These are phyloP conservation scores for Lepidium sativum DNA, from an alignment of 345 rosid species.

Conservation along the genomic window DNA sequence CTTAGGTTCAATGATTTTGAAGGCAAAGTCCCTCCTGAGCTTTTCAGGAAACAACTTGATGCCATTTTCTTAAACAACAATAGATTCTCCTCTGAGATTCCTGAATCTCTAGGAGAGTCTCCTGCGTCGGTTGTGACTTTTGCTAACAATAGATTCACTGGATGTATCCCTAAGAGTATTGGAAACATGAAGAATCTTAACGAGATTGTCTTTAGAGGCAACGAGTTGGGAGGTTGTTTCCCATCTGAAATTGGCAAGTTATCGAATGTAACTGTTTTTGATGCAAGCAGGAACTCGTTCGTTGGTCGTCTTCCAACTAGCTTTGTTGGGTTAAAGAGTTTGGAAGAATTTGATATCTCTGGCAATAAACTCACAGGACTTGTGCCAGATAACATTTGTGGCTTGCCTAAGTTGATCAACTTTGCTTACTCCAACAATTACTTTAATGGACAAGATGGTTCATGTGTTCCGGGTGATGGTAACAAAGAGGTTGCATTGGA, in stretches of 20 bases:
- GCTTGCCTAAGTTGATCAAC: constrained; percentile 42
- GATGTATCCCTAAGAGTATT: constrained; percentile 62
- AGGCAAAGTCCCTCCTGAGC: constrained; percentile 49
- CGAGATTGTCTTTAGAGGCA: constrained; percentile 51
- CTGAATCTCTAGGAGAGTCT: constrained; percentile 62
- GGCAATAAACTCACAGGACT: constrained; percentile 54
- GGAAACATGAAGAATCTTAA: constrained; percentile 64
- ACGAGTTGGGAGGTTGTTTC: constrained; percentile 66
- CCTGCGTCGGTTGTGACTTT: constrained; percentile 53
- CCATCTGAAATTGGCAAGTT: constrained; percentile 56
- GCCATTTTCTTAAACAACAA: constrained; percentile 75
- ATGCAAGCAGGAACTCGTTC: constrained; percentile 48
- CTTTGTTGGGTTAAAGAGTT: constrained; percentile 28
- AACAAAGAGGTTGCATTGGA: constrained; percentile 31
- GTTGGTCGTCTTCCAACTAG: constrained; percentile 39
- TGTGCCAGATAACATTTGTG: constrained; percentile 49
- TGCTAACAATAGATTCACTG: constrained; percentile 61
- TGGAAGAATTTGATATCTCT: constrained; percentile 41
- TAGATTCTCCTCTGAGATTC: constrained; percentile 57
- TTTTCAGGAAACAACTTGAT: constrained; percentile 49
- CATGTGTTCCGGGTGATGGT: constrained; percentile 32
- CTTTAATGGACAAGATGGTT: constrained; percentile 41
- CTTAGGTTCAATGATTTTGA: constrained; percentile 72
- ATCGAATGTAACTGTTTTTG: constrained; percentile 45
- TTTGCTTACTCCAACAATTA: constrained; percentile 56